Conservation (phyloP, 345 rosid genomes). For the Gossypium rotundifolium region DNA sequence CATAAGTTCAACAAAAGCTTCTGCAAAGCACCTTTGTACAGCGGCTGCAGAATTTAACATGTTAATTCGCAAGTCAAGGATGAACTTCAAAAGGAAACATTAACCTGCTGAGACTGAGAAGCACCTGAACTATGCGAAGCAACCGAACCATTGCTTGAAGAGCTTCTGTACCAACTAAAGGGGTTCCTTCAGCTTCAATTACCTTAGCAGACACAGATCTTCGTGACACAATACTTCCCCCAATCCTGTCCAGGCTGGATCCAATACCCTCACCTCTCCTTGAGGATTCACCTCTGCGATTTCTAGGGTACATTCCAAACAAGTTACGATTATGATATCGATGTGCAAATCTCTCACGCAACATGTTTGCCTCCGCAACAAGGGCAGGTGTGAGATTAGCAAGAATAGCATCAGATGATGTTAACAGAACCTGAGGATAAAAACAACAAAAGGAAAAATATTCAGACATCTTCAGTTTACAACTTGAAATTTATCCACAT, state of each 20-base stretch:
- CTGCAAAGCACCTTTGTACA: slow-evolving; percentile 86
- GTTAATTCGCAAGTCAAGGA: slow-evolving; percentile 8
- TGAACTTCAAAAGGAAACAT: background rate
- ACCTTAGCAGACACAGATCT: slow-evolving; percentile 58
- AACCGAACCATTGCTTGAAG: slow-evolving; percentile 81
- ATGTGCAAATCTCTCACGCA: slow-evolving; percentile 93
- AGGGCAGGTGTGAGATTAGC: slow-evolving; percentile 97
- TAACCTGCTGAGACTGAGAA: background rate
- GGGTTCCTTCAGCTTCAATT: slow-evolving; percentile 86
- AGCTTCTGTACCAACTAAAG: slow-evolving; percentile 75
- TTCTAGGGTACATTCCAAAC: slow-evolving; percentile 92
- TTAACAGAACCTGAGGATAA: slow-evolving; percentile 67
- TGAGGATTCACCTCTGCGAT: slow-evolving; percentile 90
- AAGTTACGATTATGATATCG: slow-evolving; percentile 74
- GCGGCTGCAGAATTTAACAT: slow-evolving; percentile 51
- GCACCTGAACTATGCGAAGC: slow-evolving; percentile 92
- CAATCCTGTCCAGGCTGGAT: slow-evolving; percentile 58
- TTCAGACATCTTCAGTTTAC: slow-evolving; percentile 8
- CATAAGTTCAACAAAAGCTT: slow-evolving; percentile 89
- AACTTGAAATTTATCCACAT: slow-evolving; percentile 1
- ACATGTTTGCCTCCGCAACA: slow-evolving; percentile 97
- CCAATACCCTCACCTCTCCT: slow-evolving; percentile 74
- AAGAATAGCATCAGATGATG: slow-evolving; percentile 93
- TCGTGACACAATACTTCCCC: slow-evolving; percentile 51
- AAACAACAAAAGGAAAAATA: background rate